These are phyloP conservation scores for Pleurotus cornucopiae DNA, from an alignment of 768 basidiomycete genomes.

Conservation along the genomic window DNA sequence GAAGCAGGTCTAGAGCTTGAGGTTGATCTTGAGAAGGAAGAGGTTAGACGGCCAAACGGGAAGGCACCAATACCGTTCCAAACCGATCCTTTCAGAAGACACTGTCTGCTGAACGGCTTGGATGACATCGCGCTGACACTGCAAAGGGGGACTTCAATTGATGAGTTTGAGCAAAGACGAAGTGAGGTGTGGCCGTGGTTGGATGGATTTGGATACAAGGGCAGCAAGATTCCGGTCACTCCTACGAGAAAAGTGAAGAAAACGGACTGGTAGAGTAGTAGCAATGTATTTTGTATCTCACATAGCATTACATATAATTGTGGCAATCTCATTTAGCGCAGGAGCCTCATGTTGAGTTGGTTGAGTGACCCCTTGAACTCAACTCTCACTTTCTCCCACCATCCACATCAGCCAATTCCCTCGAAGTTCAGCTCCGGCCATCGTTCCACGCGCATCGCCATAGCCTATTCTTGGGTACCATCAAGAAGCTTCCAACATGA, in stretches of 20 bases:
- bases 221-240: constrained; percentile 63
- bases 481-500: constrained; percentile 3
- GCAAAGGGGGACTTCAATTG: constrained; percentile 70
- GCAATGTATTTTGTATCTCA: constrained; percentile 1
- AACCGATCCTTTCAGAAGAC: constrained; percentile 86
- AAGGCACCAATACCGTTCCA: constrained; percentile 71
- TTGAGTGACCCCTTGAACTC: too few relatives aligned
- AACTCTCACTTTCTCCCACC: too few relatives aligned
- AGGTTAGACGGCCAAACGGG: constrained; percentile 62
- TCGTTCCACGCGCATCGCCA: background rate
- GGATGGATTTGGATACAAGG: constrained; percentile 90
- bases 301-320: background rate
- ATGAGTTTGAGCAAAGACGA: constrained; percentile 73
- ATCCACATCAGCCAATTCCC: background rate
- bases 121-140: constrained; percentile 97
- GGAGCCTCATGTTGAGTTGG: too few relatives aligned
- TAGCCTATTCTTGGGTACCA: constrained; percentile 5
- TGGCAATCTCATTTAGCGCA: too few relatives aligned
- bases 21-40: constrained; percentile 80
- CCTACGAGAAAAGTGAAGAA: constrained; percentile 37
- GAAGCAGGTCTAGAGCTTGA: constrained; percentile 71
- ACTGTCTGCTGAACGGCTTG: constrained; percentile 91
- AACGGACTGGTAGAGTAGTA: constrained; percentile 65
- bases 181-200: constrained; percentile 90
- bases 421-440: background rate